Evolutionary conservation across 208 protist genomes (phyloP), one percentile per base, ranked within the genome.

Genomic region (Trypanosoma lewisi): DNA sequence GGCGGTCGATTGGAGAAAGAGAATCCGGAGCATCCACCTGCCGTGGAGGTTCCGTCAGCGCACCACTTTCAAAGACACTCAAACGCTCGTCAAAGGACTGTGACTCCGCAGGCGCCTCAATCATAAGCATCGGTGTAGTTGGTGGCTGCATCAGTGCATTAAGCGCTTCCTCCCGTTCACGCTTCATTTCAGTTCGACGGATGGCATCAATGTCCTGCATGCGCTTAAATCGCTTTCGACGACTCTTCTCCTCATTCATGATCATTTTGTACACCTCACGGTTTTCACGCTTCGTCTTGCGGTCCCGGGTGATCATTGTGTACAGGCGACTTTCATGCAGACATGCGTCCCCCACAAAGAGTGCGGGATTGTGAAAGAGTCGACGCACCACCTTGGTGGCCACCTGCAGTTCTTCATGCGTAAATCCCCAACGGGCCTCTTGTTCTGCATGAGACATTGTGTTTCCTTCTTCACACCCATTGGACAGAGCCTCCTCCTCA

Each of bases 241-340:
- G 79, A 54, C 73, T 93, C 63, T 89, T 88, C 66, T 93, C 86
- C 67, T 84, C 82, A 66, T 78, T 92, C 81, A 88, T 84, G 54
- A 95, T 90, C 0, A 70, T 59, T 73, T 91, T 90, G 78, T 91
- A 87, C 27, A 83, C 53, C 2, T 91, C 78, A 8, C 81, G 82
- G 75, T 89, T 77, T 54, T 83, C 79, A 21, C 80, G 81, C 49
- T 94, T 94, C 25, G 70, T 85, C 52, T 88, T 77, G 58, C 82
- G 91, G 49, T 87, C 83, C 48, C 91, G 87, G 2, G 83, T 94
- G 72, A 96, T 96, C 88, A 93, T 94, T 6, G 85, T 94, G 78
- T 93, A 95, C 42, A 96, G 83, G 27, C 91, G 83, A 49, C 83
- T 94, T 58, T 93, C 88, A 23, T 70, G 63, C 6, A 96, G 78